Conservation (phyloP, 2,329 filamentous ascomycete species). For the Juglanconis oblonga region DNA sequence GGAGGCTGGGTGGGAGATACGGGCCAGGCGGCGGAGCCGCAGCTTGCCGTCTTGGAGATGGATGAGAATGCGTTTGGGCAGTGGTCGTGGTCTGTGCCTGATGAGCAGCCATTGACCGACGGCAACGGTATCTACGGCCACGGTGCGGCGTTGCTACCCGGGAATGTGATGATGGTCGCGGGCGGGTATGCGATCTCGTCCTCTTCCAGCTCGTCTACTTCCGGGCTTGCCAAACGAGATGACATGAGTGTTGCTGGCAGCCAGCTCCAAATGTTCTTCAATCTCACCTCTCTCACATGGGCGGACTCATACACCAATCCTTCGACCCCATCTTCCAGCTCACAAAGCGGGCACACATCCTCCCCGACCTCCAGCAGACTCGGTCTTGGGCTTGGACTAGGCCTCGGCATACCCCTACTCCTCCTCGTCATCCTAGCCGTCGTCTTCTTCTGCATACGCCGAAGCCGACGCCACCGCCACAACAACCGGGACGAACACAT, state of each 20-base stretch:
- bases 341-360: not conserved
- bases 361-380: slow-evolving; percentile 39
- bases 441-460: slow-evolving; percentile 47
- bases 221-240: slow-evolving; percentile 7
- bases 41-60: slow-evolving; percentile 74
- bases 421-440: slow-evolving; percentile 40
- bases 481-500: slow-evolving; percentile 36
- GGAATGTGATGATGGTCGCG: slow-evolving; percentile 67
- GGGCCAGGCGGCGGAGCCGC: slow-evolving; percentile 72
- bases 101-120: slow-evolving; percentile 39
- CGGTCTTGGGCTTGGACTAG: slow-evolving; percentile 63
- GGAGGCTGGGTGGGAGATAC: slow-evolving; percentile 93
- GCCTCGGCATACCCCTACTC: slow-evolving; percentile 58
- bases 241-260: slow-evolving; percentile 17
- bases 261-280: slow-evolving; percentile 45
- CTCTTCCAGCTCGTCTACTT: slow-evolving; percentile 9
- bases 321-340: slow-evolving; percentile 8
- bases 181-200: slow-evolving; percentile 55
- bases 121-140: slow-evolving; percentile 57
- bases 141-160: slow-evolving; percentile 60
- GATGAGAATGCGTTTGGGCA: slow-evolving; percentile 66
- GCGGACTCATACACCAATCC: slow-evolving; percentile 48
- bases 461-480: slow-evolving; percentile 38
- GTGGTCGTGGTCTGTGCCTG: slow-evolving; percentile 70
- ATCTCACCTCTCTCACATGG: slow-evolving; percentile 57